phyloP scores from a whole-genome alignment of 148 eudicot genomes.

The Fagopyrum tataricum region DNA sequence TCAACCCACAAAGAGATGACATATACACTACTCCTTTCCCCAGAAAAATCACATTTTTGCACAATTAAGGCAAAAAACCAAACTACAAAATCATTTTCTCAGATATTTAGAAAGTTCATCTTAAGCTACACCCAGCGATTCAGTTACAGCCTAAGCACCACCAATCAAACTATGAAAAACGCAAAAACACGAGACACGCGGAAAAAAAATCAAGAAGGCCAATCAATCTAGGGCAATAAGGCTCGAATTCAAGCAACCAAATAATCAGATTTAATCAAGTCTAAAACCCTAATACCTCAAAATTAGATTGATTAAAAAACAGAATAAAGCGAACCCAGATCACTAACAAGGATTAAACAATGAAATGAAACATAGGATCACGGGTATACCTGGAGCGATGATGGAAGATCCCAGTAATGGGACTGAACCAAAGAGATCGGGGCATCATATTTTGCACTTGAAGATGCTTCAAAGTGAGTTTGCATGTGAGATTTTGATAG shows the following conservation, averaged over 20 bases:
- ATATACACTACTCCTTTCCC: not conserved
- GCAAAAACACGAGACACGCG: no score
- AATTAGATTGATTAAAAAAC: not conserved
- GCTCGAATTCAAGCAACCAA: not conserved
- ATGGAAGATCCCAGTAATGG: not conserved
- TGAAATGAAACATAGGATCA: not conserved
- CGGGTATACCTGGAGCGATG: not conserved
- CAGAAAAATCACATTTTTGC: not conserved
- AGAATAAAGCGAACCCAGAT: not conserved
- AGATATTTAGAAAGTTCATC: not conserved
- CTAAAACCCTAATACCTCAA: not conserved
- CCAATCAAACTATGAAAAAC: no score
- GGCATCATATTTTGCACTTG: conserved; percentile 7
- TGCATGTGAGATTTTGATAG: conserved; percentile 1
- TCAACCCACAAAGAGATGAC: not conserved
- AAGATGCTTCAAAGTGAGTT: not conserved
- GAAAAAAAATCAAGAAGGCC: not conserved
- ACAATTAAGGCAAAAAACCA: conserved; percentile 5
- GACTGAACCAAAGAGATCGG: not conserved
- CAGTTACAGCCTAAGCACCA: not conserved
- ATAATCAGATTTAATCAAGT: not conserved
- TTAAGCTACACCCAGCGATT: not conserved
- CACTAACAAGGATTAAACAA: not conserved
- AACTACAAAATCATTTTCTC: not conserved
- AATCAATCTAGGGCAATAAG: not conserved